These are phyloP conservation scores for Russula virescens DNA, from an alignment of 768 basidiomycete genomes.

Conservation along the genomic window DNA sequence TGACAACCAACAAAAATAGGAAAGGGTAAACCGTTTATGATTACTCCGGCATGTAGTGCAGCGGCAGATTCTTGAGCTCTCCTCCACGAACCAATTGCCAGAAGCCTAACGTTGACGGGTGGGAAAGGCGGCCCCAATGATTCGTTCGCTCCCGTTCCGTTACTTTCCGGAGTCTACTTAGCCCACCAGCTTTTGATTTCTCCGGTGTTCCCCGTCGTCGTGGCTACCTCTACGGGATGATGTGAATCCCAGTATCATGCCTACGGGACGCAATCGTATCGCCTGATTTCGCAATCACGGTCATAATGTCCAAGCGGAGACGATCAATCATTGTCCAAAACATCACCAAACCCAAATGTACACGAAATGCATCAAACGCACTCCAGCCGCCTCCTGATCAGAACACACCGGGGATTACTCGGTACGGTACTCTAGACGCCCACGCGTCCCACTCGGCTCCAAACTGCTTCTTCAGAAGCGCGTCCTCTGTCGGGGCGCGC, in stretches of 20 bases:
- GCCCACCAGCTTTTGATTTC: neutral
- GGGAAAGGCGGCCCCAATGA: neutral
- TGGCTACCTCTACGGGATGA: neutral
- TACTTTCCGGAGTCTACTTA: neutral
- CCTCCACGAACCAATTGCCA: neutral
- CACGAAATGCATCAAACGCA: neutral
- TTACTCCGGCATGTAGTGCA: no score
- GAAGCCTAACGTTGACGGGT: neutral
- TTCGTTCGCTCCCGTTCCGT: neutral
- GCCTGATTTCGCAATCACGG: neutral
- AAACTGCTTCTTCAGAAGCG: slow-evolving; percentile 17
- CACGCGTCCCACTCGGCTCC: slow-evolving; percentile 22
- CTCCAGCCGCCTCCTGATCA: neutral
- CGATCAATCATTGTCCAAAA: neutral
- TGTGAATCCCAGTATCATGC: neutral
- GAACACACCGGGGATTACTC: slow-evolving; percentile 21
- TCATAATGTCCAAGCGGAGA: neutral
- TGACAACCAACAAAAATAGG: neutral
- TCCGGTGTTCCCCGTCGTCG: neutral
- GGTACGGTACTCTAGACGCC: slow-evolving; percentile 20
- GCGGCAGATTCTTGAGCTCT: neutral
- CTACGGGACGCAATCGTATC: neutral
- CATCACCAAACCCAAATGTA: neutral
- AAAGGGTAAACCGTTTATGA: neutral
- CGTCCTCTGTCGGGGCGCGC: slow-evolving; percentile 17